A percentile compares a stretch with the other conserved stretches of the same genome.
Conservation (phyloP, 1,284 basidiomycete genomes). For the Neolentinus lepideus region DNA sequence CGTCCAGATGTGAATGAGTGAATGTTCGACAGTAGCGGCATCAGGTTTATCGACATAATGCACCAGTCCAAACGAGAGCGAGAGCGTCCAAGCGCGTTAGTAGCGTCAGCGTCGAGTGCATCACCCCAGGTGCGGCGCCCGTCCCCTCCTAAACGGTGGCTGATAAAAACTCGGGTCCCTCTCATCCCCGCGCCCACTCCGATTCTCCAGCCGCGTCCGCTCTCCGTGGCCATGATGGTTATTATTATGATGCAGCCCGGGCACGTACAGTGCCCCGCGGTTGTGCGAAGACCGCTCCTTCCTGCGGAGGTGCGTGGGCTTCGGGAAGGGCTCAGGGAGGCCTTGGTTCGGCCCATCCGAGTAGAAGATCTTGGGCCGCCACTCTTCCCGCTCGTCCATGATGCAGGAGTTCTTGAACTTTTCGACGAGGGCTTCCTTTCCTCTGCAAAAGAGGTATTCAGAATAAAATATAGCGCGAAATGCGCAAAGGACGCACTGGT, state of each 20-base stretch:
- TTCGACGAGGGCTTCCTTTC: conserved; percentile 80
- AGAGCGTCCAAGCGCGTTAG: neutral
- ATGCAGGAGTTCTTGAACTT: conserved; percentile 83
- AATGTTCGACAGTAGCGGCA: too few species aligned
- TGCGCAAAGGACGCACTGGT: conserved; percentile 51
- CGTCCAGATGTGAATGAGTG: too few species aligned
- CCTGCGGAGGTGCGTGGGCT: conserved; percentile 66
- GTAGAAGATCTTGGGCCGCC: conserved; percentile 81
- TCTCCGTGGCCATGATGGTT: neutral
- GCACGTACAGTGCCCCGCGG: conserved; percentile 60
- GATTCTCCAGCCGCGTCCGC: neutral
- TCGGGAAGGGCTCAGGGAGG: conserved; percentile 72
- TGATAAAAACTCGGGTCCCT: neutral
- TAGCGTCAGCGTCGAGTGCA: neutral
- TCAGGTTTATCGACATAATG: too few species aligned
- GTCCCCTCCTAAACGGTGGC: neutral
- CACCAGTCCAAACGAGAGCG: too few species aligned
- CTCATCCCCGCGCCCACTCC: neutral
- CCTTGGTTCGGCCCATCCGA: conserved; percentile 69
- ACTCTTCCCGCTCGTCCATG: conserved; percentile 76
- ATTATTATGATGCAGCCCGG: conserved; percentile 18
- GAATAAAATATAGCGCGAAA: neutral
- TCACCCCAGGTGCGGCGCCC: neutral
- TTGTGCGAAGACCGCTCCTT: conserved; percentile 74
- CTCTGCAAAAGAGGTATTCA: conserved; percentile 34